phyloP scores from a whole-genome alignment of 1,284 basidiomycete genomes.

The Boletellus deceptivus region DNA sequence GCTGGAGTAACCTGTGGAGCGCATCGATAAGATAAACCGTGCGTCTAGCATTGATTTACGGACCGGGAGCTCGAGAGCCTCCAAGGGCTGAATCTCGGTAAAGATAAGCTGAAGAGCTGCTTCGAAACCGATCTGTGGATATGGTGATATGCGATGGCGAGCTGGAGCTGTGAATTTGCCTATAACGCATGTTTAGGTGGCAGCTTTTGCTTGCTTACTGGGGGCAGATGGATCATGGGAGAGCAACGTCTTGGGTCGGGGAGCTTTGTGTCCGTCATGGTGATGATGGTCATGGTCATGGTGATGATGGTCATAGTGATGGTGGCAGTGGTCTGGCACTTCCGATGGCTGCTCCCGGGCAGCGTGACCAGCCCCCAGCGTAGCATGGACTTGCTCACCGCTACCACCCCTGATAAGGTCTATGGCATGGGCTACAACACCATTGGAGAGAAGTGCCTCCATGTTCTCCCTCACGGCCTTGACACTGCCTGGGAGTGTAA shows the following conservation, averaged over 20 bases:
- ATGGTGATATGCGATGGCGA: conserved; percentile 74
- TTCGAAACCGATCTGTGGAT: conserved; percentile 66
- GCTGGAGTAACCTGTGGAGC: conserved; percentile 48
- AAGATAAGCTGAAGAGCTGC: conserved; percentile 62
- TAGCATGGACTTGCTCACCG: conserved; percentile 59
- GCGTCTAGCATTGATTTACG: conserved; percentile 10
- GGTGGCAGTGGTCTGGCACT: conserved; percentile 34
- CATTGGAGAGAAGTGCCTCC: conserved; percentile 55
- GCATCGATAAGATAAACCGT: background rate
- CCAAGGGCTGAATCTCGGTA: conserved; percentile 46
- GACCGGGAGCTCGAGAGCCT: conserved; percentile 39
- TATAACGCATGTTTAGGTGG: background rate
- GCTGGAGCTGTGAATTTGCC: conserved; percentile 48
- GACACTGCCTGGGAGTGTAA: conserved; percentile 81
- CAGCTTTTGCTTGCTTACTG: conserved; percentile 42
- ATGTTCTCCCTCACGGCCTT: conserved; percentile 84
- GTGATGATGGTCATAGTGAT: conserved; percentile 43
- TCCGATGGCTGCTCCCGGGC: conserved; percentile 1
- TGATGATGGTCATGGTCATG: conserved; percentile 42
- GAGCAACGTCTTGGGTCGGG: conserved; percentile 51
- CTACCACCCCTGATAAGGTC: conserved; percentile 71
- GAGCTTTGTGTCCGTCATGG: conserved; percentile 44
- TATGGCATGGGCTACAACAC: conserved; percentile 67
- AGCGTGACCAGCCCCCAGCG: conserved; percentile 34
- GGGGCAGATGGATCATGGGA: conserved; percentile 68